Conservation (phyloP, 2,329 filamentous ascomycete species). For the Colletotrichum viniferum region DNA sequence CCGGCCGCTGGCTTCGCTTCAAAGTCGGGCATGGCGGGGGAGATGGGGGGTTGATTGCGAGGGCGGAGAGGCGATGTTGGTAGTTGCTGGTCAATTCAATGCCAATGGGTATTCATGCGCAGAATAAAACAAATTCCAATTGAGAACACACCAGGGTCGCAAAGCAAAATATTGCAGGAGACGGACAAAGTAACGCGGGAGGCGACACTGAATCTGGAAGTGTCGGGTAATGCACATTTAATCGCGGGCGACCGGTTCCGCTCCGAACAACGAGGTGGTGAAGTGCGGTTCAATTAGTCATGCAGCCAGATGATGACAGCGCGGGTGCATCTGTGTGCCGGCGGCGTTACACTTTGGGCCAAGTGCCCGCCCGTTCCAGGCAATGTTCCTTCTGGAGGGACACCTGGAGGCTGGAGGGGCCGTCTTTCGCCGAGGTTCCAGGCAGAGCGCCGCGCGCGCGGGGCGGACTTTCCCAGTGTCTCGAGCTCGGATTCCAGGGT, state of each 20-base stretch:
- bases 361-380: background rate
- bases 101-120: background rate
- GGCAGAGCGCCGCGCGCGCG: background rate
- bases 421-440: conserved; percentile 21
- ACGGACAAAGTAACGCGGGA: background rate
- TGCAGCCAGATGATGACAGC: conserved; percentile 5
- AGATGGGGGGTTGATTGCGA: background rate
- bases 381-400: background rate
- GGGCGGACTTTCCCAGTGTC: background rate
- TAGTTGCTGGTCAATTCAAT: background rate
- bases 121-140: background rate
- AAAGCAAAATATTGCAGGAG: background rate
- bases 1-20: conserved; percentile 25
- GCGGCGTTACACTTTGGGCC: background rate
- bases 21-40: conserved; percentile 24
- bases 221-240: background rate
- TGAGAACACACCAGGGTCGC: background rate
- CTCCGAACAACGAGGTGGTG: conserved; percentile 13
- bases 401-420: background rate
- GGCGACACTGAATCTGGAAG: background rate
- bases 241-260: conserved; percentile 12
- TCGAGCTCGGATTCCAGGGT: conserved; percentile 9
- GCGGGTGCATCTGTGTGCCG: background rate
- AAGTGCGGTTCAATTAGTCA: conserved; percentile 18
- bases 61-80: background rate